These are phyloP conservation scores for Halophytophthora polymorphica DNA, from an alignment of 352 stramenopile genomes.

Conservation along the genomic window DNA sequence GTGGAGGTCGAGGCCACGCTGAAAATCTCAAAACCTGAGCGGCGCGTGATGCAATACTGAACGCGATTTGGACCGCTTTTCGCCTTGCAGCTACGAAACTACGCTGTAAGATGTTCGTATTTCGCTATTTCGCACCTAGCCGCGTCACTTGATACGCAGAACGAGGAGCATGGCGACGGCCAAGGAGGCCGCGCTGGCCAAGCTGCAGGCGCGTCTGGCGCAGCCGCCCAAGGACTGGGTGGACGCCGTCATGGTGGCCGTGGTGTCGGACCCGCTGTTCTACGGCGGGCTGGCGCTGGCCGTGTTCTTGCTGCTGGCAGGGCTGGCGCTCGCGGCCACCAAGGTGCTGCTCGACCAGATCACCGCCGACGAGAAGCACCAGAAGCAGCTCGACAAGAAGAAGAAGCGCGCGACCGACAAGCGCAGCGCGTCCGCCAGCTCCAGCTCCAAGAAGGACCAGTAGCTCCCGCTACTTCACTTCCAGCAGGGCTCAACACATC, in stretches of 20 bases:
- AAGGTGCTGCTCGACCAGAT: slow-evolving; percentile 61
- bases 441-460: slow-evolving; percentile 18
- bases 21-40: too few relatives aligned
- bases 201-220: slow-evolving; percentile 45
- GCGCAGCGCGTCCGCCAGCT: neutral
- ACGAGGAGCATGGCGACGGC: slow-evolving; percentile 3
- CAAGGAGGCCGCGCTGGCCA: slow-evolving; percentile 18
- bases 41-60: too few relatives aligned
- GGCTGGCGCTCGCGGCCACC: slow-evolving; percentile 56
- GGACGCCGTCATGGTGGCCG: slow-evolving; percentile 52
- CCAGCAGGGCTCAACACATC: neutral
- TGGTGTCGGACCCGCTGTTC: slow-evolving; percentile 65
- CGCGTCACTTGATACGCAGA: too few relatives aligned
- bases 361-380: slow-evolving; percentile 36
- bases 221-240: slow-evolving; percentile 59
- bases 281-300: slow-evolving; percentile 40
- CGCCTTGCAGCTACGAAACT: too few relatives aligned
- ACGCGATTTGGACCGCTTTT: too few relatives aligned
- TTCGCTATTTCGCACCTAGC: too few relatives aligned
- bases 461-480: neutral
- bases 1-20: too few relatives aligned
- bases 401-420: slow-evolving; percentile 19
- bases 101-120: too few relatives aligned
- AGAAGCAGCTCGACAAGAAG: slow-evolving; percentile 16
- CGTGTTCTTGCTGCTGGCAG: slow-evolving; percentile 45